These are phyloP conservation scores for Mycena sp. DNA, from an alignment of 1,284 basidiomycete species.

Conservation along the genomic window DNA sequence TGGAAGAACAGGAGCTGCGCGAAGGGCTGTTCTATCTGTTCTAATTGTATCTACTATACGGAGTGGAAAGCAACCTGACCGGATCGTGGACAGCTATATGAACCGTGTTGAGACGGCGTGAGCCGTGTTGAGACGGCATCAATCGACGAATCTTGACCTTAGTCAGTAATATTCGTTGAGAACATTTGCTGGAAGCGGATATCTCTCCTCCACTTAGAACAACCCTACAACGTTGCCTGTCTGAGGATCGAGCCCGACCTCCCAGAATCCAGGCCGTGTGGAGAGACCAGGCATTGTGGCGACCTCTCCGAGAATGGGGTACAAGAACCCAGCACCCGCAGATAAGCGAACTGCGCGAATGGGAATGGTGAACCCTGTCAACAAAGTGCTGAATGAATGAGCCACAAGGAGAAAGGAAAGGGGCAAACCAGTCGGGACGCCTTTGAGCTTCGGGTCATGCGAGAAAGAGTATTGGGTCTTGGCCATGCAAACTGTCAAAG, in stretches of 20 bases:
- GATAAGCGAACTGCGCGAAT: constrained; percentile 91
- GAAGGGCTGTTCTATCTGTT: too few species aligned
- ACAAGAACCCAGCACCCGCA: constrained; percentile 96
- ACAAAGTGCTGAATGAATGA: constrained; percentile 7
- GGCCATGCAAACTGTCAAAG: constrained; percentile 88
- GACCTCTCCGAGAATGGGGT: constrained; percentile 95
- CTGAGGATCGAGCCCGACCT: constrained; percentile 82
- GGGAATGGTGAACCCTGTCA: constrained; percentile 88
- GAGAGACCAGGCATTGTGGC: constrained; percentile 98
- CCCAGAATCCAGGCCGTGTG: constrained; percentile 94
- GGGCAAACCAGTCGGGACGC: constrained; percentile 76
- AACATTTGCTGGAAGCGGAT: constrained; percentile 29
- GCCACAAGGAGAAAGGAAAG: background rate
- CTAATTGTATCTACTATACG: too few species aligned
- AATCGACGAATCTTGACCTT: constrained; percentile 19
- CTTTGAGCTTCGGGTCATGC: constrained; percentile 92
- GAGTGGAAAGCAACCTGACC: constrained; percentile 4
- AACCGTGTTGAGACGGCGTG: constrained; percentile 4
- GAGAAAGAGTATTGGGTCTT: constrained; percentile 99
- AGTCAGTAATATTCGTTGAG: constrained; percentile 43
- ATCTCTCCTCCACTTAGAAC: constrained; percentile 60
- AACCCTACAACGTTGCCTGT: constrained; percentile 78
- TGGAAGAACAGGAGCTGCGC: too few species aligned
- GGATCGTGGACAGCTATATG: constrained; percentile 4
- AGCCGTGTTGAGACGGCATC: constrained; percentile 48